phyloP scores from a whole-genome alignment of 2,329 filamentous ascomycete genomes.

The Nectriaceae sp. region DNA sequence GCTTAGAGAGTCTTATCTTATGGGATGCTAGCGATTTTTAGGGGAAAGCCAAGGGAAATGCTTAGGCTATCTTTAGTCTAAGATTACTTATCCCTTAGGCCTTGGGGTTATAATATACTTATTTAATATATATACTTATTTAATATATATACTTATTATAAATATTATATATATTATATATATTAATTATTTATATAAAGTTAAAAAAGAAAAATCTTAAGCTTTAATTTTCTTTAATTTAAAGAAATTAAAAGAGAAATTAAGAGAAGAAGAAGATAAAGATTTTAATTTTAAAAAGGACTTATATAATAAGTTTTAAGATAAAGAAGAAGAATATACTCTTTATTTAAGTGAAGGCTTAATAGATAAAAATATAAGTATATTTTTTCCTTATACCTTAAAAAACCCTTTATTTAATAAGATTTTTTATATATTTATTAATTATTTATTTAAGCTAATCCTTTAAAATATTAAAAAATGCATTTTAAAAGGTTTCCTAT shows the following conservation, averaged over 20 bases:
- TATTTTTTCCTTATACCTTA: too few species aligned
- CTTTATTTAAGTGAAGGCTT: not conserved
- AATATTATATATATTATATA: too few species aligned
- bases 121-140: too few species aligned
- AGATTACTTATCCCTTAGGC: too few species aligned
- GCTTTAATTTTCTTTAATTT: not conserved
- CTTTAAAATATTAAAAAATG: not conserved
- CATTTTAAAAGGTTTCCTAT: constrained; percentile 1
- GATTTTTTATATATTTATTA: not conserved
- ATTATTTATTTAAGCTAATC: not conserved
- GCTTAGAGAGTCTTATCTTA: too few species aligned
- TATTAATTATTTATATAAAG: not conserved
- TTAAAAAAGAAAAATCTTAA: not conserved
- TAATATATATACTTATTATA: too few species aligned
- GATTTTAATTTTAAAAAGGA: not conserved
- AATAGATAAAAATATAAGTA: not conserved
- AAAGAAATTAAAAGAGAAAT: too few species aligned
- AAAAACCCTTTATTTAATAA: not conserved
- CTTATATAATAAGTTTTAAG: not conserved
- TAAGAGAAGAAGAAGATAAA: too few species aligned
- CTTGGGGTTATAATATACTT: too few species aligned
- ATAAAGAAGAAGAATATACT: not conserved
- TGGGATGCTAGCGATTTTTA: too few species aligned
- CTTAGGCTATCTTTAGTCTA: too few species aligned
- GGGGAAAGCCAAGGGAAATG: too few species aligned